Evolutionary conservation across 805 yeast species (phyloP).

Genomic region (Kodamaea kaohsiungensis): DNA sequence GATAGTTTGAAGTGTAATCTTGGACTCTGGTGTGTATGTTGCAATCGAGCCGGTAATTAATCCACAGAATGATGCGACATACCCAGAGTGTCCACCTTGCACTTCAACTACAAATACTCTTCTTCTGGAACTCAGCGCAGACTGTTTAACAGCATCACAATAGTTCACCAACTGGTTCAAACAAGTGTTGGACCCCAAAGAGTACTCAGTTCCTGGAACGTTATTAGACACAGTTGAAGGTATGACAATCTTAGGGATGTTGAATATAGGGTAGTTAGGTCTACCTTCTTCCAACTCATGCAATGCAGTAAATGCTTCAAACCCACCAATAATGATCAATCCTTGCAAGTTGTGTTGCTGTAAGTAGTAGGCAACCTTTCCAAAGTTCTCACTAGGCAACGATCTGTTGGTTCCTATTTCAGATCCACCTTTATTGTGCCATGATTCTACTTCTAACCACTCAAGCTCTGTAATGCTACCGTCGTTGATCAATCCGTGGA

Average conservation of each 20-base stretch:
- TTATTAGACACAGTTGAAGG: constrained; percentile 82
- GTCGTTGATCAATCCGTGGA: constrained; percentile 65
- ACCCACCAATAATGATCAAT: constrained; percentile 75
- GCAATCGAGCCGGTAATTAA: constrained; percentile 73
- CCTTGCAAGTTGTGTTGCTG: constrained; percentile 72
- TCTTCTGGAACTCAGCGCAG: constrained; percentile 76
- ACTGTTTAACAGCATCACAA: constrained; percentile 78
- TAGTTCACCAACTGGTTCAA: constrained; percentile 67
- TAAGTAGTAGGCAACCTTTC: constrained; percentile 70
- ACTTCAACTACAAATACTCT: constrained; percentile 80
- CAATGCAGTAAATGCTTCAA: constrained; percentile 75
- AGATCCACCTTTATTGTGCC: constrained; percentile 77
- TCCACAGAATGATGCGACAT: constrained; percentile 68
- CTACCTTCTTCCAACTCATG: constrained; percentile 65
- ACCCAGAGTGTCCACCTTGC: constrained; percentile 86
- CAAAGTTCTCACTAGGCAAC: constrained; percentile 67
- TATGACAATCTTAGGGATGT: constrained; percentile 74
- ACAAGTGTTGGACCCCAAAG: constrained; percentile 76
- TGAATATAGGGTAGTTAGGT: constrained; percentile 63
- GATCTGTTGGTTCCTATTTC: constrained; percentile 80
- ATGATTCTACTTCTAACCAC: constrained; percentile 72
- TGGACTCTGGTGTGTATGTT: constrained; percentile 75
- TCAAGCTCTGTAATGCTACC: constrained; percentile 58
- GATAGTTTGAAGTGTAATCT: constrained; percentile 57
- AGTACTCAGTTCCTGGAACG: constrained; percentile 81